phyloP scores from a whole-genome alignment of 2,329 filamentous ascomycete species.

The Westerdykella sp. region DNA sequence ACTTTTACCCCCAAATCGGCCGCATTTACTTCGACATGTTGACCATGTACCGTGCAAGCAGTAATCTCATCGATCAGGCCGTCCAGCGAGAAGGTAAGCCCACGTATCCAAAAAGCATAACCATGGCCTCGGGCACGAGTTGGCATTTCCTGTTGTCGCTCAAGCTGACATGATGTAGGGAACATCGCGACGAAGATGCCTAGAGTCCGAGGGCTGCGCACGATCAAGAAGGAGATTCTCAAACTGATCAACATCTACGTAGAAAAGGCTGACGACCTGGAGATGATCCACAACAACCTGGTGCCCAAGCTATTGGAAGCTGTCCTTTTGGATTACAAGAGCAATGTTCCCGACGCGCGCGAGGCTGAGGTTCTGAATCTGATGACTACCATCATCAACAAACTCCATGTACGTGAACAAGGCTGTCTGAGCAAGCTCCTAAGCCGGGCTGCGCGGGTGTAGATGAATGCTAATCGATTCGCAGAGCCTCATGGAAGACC shows the following conservation, averaged over 20 bases:
- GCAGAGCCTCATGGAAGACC: conserved; percentile 92
- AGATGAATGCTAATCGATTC: conserved; percentile 14
- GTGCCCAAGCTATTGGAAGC: conserved; percentile 94
- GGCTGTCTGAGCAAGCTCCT: conserved; percentile 48
- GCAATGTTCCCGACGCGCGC: conserved; percentile 89
- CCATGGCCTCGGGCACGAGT: not conserved
- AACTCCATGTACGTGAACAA: conserved; percentile 78
- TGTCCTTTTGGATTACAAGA: conserved; percentile 91
- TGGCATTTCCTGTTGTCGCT: no score
- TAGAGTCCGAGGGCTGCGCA: conserved; percentile 87
- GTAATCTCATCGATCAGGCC: conserved; percentile 87
- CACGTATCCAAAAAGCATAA: no score
- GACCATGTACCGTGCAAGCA: conserved; percentile 98
- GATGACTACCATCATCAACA: conserved; percentile 95
- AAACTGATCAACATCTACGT: conserved; percentile 98
- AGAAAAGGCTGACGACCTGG: conserved; percentile 92
- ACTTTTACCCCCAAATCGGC: conserved; percentile 97
- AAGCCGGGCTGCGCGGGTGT: conserved; percentile 22
- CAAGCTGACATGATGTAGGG: conserved; percentile 48
- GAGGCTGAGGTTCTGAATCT: conserved; percentile 96
- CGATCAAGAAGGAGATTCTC: conserved; percentile 98
- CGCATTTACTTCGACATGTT: conserved; percentile 98
- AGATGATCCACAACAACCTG: conserved; percentile 88
- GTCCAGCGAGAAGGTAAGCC: conserved; percentile 72
- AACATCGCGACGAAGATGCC: conserved; percentile 96